Base-by-base conservation (phyloP, 2,329 filamentous ascomycete genomes). In the Cladorrhinum sp. region DNA sequence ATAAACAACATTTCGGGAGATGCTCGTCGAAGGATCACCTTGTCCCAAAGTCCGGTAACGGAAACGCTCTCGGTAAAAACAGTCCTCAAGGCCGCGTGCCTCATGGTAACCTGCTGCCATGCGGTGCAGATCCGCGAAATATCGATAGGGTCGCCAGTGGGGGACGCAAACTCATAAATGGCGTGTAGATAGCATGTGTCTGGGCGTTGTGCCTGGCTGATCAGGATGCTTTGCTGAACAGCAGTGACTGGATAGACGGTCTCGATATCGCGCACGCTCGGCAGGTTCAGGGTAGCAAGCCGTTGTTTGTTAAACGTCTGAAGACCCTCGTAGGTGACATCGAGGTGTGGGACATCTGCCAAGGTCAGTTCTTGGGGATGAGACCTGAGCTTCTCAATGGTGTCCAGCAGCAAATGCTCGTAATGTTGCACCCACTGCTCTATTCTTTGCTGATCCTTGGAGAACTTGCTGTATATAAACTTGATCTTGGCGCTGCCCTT, bases 1-100 rank as follows among this genome's bases (percentile, higher is more conserved):
- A 84, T 76, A 57, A 83, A 84, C 3, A 84, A 71, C 77, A 84
- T 83, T 36, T 74, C 76, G 0, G 82, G 80, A 0, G 80, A 82
- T 16, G 75, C 73, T 52, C 74, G 76, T 8, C 75, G 75, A 1
- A 84, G 68, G 5, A 84, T 71, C 10, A 83, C 74, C 65, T 79
- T 79, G 60, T 83, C 80, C 60, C 79, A 83, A 0, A 83, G 69
- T 0, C 79, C 79, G 5, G 78, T 74, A 39, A 77, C 74, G 10
- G 79, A 77, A 12, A 81, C 73, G 33, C 80, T 81, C 51, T 82
- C 80, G 49, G 77, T 78, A 60, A 84, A 84, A 18, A 83, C 73
- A 2, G 81, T 83, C 46, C 81, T 70, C 46, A 84, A 66, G 1
- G 79, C 74, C 0, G 77, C 68, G 53, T 83, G 78, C 53, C 73